Evolutionary conservation across 371 early-diverging fungal genomes (phyloP).

Genomic region (Haplosporangium sp.): DNA sequence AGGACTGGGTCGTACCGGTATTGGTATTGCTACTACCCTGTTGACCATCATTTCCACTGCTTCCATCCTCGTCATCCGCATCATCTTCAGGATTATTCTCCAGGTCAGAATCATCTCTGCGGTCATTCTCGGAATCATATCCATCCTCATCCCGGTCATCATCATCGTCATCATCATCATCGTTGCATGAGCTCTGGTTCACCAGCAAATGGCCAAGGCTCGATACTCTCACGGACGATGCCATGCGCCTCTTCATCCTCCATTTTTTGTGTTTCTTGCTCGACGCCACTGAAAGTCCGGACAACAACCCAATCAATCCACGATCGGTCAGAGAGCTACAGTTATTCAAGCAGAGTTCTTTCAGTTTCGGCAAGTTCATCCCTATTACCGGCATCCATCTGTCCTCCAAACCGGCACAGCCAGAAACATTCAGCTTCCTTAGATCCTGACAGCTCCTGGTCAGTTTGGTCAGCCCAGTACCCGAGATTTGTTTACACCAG

Average conservation of each 20-base stretch:
- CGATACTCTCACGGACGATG: conserved; percentile 31
- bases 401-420: conserved; percentile 62
- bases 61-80: conserved; percentile 11
- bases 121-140: conserved; percentile 7
- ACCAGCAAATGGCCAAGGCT: conserved; percentile 33
- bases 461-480: conserved; percentile 56
- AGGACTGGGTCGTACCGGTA: background rate
- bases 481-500: conserved; percentile 68
- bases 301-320: conserved; percentile 55
- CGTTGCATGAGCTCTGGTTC: conserved; percentile 32
- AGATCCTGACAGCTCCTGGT: conserved; percentile 56
- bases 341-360: conserved; percentile 60
- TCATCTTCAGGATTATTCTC: conserved; percentile 17
- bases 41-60: background rate
- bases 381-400: conserved; percentile 57
- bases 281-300: conserved; percentile 27
- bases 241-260: conserved; percentile 25
- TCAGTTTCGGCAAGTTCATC: conserved; percentile 54
- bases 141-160: conserved; percentile 16
- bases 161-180: conserved; percentile 13
- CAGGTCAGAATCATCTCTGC: conserved; percentile 23
- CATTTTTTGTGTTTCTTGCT: conserved; percentile 27
- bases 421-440: conserved; percentile 60
- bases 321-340: conserved; percentile 62
- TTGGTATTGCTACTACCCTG: background rate